Conservation (phyloP, 257 asterid species). For the Nicotiana attenuata region DNA sequence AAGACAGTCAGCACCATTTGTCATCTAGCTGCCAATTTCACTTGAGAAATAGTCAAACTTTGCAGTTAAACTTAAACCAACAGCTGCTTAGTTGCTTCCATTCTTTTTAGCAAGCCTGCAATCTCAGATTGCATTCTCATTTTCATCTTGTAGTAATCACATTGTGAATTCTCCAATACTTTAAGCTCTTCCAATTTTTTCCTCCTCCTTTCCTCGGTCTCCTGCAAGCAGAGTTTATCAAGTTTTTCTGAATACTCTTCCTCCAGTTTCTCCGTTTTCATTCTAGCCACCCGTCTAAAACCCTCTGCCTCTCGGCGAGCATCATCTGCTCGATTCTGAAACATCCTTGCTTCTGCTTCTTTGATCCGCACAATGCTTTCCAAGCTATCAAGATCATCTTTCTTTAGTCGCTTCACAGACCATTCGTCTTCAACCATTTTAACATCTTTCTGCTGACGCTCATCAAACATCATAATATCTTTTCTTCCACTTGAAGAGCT, state of each 20-base stretch:
- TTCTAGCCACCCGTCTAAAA: conserved; percentile 47
- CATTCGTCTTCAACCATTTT: conserved; percentile 72
- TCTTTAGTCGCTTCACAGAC: conserved; percentile 71
- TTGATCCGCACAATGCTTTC: conserved; percentile 66
- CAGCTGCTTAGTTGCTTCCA: conserved; percentile 84
- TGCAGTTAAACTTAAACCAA: conserved; percentile 30
- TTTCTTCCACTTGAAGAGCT: conserved; percentile 41
- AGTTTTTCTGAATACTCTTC: conserved; percentile 59
- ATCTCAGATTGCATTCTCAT: conserved; percentile 82
- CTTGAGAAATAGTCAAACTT: not conserved
- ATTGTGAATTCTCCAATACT: conserved; percentile 60
- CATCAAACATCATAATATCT: conserved; percentile 7
- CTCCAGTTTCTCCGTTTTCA: conserved; percentile 56
- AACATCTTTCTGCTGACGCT: conserved; percentile 12
- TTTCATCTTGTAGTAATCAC: conserved; percentile 82
- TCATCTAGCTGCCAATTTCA: conserved; percentile 3
- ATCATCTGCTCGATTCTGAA: conserved; percentile 70
- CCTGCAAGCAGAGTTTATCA: conserved; percentile 47
- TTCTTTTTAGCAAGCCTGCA: conserved; percentile 81
- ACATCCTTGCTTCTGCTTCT: conserved; percentile 91
- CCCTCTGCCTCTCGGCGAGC: conserved; percentile 68
- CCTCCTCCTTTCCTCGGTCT: conserved; percentile 67
- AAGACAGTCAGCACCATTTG: not conserved
- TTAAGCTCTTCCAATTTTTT: conserved; percentile 70
- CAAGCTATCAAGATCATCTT: conserved; percentile 66